Percentiles rank a stretch among this genome's conserved stretches.
phyloP scores from a whole-genome alignment of 2,329 filamentous ascomycete genomes.

The Venturia aucupariae region DNA sequence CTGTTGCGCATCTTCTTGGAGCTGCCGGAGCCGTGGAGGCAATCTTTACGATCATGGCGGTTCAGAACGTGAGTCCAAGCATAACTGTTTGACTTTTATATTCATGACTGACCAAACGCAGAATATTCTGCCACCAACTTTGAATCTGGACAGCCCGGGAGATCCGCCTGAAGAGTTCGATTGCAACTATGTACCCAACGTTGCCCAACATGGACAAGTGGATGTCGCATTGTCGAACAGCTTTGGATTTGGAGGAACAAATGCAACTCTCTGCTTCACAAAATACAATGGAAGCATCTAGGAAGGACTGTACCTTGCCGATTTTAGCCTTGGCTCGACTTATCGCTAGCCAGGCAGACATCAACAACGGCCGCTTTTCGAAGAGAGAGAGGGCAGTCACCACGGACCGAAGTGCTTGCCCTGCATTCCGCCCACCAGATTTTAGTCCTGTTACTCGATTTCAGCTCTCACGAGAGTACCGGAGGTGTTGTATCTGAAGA shows the following conservation, averaged over 20 bases:
- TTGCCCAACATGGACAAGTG: constrained; percentile 61
- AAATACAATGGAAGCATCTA: not conserved
- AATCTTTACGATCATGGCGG: constrained; percentile 70
- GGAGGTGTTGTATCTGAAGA: not conserved
- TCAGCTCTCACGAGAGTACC: not conserved
- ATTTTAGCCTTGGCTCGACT: not conserved
- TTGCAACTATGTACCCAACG: constrained; percentile 76
- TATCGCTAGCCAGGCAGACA: not conserved
- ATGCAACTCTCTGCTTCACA: constrained; percentile 77
- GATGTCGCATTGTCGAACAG: constrained; percentile 81
- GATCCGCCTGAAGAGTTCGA: constrained; percentile 52
- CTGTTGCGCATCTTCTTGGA: constrained; percentile 82
- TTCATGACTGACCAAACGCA: constrained; percentile 30
- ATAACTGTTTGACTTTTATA: not conserved
- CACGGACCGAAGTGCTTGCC: not conserved
- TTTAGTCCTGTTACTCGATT: not conserved
- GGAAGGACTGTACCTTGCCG: not conserved
- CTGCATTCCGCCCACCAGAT: not conserved
- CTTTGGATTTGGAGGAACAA: constrained; percentile 96
- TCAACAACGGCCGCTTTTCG: not conserved
- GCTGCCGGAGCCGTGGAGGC: constrained; percentile 88
- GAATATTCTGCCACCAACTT: constrained; percentile 73
- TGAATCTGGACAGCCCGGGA: constrained; percentile 63
- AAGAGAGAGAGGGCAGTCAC: not conserved
- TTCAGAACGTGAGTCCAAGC: constrained; percentile 58